Evolutionary conservation across 139 green algal species (phyloP).

Genomic region (Tetradesmus lagerheimii): DNA sequence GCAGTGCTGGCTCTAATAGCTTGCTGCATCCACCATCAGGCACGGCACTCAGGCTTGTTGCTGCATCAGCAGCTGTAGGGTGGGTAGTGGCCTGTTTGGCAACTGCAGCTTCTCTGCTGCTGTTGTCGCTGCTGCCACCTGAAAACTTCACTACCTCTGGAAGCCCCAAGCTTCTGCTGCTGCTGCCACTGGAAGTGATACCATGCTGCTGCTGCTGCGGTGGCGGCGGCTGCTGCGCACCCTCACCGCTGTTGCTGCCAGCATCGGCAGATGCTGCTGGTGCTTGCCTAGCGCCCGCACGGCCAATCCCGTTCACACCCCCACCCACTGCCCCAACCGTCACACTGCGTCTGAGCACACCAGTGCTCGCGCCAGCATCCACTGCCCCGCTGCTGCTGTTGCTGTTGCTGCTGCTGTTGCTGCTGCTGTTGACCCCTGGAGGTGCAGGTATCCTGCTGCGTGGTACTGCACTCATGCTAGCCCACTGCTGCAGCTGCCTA

Average conservation of each 20-base stretch:
- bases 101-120: not conserved
- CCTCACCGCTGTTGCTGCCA: not conserved
- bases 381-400: not conserved
- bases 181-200: not conserved
- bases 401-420: not conserved
- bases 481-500: not conserved
- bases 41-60: no score
- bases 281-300: not conserved
- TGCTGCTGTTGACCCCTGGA: not conserved
- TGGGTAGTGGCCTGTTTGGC: no score
- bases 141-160: not conserved
- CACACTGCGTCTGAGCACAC: not conserved
- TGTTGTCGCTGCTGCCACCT: not conserved
- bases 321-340: not conserved
- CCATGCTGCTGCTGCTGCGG: not conserved
- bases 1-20: not conserved
- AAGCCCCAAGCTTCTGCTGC: not conserved
- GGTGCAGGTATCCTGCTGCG: not conserved
- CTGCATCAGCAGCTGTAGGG: no score
- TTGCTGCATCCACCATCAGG: no score
- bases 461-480: not conserved
- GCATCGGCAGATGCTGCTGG: not conserved
- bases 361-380: not conserved
- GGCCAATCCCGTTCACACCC: not conserved
- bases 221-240: no score